These are phyloP conservation scores for Wallacemonas sp. DNA, from an alignment of 208 protist species.

Conservation along the genomic window DNA sequence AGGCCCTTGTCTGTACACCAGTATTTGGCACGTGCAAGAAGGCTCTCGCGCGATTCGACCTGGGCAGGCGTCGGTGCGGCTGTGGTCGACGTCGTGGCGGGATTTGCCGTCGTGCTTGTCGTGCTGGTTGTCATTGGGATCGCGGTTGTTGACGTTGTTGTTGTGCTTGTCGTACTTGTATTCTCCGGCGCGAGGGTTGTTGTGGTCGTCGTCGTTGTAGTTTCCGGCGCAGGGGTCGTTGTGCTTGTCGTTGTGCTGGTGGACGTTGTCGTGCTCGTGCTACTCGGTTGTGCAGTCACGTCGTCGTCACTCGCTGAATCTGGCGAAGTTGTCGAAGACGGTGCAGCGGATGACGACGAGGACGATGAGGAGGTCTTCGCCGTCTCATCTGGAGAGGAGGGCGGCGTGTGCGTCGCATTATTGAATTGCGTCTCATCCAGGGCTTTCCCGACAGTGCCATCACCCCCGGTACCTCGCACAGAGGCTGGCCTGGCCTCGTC, in stretches of 20 bases:
- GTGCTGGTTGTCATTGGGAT: not conserved
- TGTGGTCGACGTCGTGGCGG: not conserved
- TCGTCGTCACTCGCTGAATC: too few relatives aligned
- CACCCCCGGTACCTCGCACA: too few relatives aligned
- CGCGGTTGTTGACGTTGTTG: not conserved
- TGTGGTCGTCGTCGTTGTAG: not conserved
- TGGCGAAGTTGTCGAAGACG: not conserved
- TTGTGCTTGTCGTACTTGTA: not conserved
- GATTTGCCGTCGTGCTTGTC: not conserved
- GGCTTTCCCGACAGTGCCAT: too few relatives aligned
- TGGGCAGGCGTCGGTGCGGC: not conserved
- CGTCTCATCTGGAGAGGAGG: too few relatives aligned
- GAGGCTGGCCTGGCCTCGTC: too few relatives aligned
- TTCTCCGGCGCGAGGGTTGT: not conserved
- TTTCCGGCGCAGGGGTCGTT: not conserved
- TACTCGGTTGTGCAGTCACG: too few relatives aligned
- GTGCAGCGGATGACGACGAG: not conserved
- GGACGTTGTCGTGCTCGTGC: not conserved
- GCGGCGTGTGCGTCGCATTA: too few relatives aligned
- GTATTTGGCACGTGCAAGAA: slow-evolving; percentile 19
- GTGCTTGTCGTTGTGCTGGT: not conserved
- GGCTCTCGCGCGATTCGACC: not conserved
- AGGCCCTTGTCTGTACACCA: slow-evolving; percentile 19
- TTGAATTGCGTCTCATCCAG: too few relatives aligned
- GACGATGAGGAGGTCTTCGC: not conserved